Evolutionary conservation across 805 yeast genomes (phyloP).

Genomic region (Sugiyamaella floridensis): DNA sequence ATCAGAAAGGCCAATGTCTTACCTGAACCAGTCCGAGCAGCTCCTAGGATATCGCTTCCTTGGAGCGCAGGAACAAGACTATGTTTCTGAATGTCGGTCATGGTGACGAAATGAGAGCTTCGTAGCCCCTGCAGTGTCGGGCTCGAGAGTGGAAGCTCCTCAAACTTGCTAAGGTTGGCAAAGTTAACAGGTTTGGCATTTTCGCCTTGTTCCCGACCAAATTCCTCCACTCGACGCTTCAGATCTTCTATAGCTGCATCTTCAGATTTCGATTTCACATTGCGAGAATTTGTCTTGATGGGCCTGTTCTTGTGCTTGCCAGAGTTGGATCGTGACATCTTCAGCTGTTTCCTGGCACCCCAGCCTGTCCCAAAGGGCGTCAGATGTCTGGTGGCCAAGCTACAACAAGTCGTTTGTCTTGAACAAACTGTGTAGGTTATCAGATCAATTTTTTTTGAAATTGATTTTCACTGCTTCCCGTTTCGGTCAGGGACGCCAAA

Average conservation of each 20-base stretch:
- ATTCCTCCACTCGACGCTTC: constrained; percentile 46
- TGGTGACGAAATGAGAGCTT: constrained; percentile 65
- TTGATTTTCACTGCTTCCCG: background rate
- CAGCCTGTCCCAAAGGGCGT: background rate
- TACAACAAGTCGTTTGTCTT: background rate
- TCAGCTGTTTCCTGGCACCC: background rate
- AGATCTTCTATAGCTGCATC: constrained; percentile 36
- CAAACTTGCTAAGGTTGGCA: constrained; percentile 39
- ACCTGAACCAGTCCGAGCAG: constrained; percentile 89
- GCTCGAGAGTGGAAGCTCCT: constrained; percentile 68
- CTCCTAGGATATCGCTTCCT: constrained; percentile 75
- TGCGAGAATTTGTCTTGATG: background rate
- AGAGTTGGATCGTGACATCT: background rate
- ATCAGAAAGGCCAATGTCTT: constrained; percentile 81
- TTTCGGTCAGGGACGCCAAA: background rate
- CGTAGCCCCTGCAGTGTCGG: constrained; percentile 64
- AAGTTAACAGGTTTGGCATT: constrained; percentile 25
- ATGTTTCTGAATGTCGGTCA: constrained; percentile 82
- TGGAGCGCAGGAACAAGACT: constrained; percentile 71
- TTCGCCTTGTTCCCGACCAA: constrained; percentile 30
- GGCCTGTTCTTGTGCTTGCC: background rate
- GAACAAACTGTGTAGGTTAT: background rate
- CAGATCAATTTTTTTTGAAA: background rate
- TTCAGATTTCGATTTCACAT: constrained; percentile 25
- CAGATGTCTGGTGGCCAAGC: background rate